These are phyloP conservation scores for Simmondsia chinensis DNA, from an alignment of 148 eudicot species.

Conservation along the genomic window DNA sequence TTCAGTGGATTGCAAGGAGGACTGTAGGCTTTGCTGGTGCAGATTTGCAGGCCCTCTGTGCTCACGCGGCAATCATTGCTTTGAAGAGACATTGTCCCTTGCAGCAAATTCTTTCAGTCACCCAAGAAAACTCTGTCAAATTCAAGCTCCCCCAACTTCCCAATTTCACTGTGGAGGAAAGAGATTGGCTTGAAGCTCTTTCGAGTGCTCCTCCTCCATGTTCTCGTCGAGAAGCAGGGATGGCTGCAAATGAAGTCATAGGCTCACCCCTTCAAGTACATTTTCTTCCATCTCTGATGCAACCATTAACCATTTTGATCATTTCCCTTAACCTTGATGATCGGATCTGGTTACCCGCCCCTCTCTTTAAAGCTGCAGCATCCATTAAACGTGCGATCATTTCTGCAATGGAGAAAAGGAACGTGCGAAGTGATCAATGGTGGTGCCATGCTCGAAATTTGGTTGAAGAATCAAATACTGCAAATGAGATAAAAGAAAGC, in stretches of 20 bases:
- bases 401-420: constrained; percentile 46
- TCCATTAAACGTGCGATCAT: constrained; percentile 34
- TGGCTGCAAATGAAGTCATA: constrained; percentile 76
- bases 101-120: constrained; percentile 52
- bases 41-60: constrained; percentile 95
- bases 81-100: constrained; percentile 70
- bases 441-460: constrained; percentile 37
- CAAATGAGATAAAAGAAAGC: constrained; percentile 35
- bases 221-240: constrained; percentile 81
- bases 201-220: constrained; percentile 86
- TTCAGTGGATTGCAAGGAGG: constrained; percentile 55
- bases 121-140: constrained; percentile 30
- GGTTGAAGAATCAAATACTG: constrained; percentile 50
- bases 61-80: constrained; percentile 80
- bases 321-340: constrained; percentile 60
- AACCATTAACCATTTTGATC: constrained; percentile 56
- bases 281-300: constrained; percentile 61
- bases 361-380: constrained; percentile 44
- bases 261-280: constrained; percentile 61
- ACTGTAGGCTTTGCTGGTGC: constrained; percentile 99
- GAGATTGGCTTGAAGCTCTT: constrained; percentile 94
- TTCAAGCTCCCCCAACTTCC: constrained; percentile 66
- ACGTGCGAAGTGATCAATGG: constrained; percentile 44
- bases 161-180: constrained; percentile 65
- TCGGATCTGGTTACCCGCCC: constrained; percentile 61